phyloP scores from a whole-genome alignment of 495 filamentous ascomycete species.

The Neurospora pannonica region DNA sequence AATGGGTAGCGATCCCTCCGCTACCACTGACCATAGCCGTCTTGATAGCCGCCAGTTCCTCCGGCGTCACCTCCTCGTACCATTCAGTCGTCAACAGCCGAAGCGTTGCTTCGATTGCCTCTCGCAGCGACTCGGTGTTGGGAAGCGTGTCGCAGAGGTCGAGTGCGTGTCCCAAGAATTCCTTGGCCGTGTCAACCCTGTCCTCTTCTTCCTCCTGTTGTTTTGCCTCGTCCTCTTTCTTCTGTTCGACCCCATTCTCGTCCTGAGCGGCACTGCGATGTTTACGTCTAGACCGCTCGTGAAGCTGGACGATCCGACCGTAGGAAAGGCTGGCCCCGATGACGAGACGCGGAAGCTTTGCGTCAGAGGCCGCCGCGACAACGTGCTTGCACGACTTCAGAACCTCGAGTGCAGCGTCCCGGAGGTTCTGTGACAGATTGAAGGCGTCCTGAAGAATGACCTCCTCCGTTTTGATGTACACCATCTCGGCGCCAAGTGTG shows the following conservation, averaged over 20 bases:
- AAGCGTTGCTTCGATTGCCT: slow-evolving; percentile 12
- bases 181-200: neutral
- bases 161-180: slow-evolving; percentile 4
- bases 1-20: slow-evolving; percentile 19
- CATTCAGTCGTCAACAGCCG: slow-evolving; percentile 7
- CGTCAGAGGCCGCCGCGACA: neutral
- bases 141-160: slow-evolving; percentile 14
- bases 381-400: neutral
- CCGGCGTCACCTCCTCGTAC: slow-evolving; percentile 19
- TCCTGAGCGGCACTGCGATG: neutral
- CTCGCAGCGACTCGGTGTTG: slow-evolving; percentile 5
- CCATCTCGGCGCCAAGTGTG: slow-evolving; percentile 3
- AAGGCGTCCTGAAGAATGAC: neutral
- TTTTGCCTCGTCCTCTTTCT: too few species aligned
- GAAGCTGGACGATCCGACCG: slow-evolving; percentile 5
- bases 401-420: neutral
- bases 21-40: slow-evolving; percentile 23
- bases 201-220: neutral
- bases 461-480: neutral
- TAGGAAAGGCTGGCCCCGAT: slow-evolving; percentile 11
- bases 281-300: neutral
- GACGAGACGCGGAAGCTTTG: slow-evolving; percentile 10
- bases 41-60: slow-evolving; percentile 23
- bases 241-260: too few species aligned
- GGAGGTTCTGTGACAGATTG: neutral